A percentile compares a stretch with the other conserved stretches of the same genome.
phyloP scores from a whole-genome alignment of 306 rosid species.

The Argentina anserina region DNA sequence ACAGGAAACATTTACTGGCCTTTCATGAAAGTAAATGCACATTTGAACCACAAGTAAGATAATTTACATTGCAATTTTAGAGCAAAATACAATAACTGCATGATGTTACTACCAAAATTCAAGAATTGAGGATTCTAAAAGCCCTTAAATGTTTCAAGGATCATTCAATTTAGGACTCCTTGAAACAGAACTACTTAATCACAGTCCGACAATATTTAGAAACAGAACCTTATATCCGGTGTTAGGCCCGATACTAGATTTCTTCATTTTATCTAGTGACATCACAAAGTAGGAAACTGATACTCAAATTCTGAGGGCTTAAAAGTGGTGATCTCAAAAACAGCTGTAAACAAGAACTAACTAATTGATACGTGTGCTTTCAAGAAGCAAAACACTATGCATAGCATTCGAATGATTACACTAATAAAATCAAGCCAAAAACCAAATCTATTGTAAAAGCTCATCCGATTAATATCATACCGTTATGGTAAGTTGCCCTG shows the following conservation, averaged over 20 bases:
- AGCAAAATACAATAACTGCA: not conserved
- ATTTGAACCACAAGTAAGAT: not conserved
- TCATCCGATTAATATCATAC: slow-evolving; percentile 38
- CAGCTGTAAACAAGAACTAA: slow-evolving; percentile 7
- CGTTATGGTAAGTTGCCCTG: slow-evolving; percentile 82
- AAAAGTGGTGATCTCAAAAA: not conserved
- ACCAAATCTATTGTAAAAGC: not conserved
- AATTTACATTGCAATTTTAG: not conserved
- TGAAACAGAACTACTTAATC: not conserved
- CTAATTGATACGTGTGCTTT: not conserved
- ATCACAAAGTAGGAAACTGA: not conserved
- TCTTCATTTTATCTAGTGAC: not conserved
- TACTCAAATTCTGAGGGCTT: not conserved
- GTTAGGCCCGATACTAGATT: not conserved
- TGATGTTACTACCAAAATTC: not conserved
- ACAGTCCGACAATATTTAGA: not conserved
- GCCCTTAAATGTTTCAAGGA: not conserved
- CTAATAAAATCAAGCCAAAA: not conserved
- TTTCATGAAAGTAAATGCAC: slow-evolving; percentile 5
- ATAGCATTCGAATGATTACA: not conserved
- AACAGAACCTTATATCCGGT: not conserved
- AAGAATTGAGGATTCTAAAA: not conserved
- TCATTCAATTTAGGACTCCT: not conserved
- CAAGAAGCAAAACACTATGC: not conserved
- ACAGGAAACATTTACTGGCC: not conserved